Evolutionary conservation across 1,139 yeast species (phyloP), one percentile per base, ranked within the genome.

Genomic region (Pneumocystis sp.): DNA sequence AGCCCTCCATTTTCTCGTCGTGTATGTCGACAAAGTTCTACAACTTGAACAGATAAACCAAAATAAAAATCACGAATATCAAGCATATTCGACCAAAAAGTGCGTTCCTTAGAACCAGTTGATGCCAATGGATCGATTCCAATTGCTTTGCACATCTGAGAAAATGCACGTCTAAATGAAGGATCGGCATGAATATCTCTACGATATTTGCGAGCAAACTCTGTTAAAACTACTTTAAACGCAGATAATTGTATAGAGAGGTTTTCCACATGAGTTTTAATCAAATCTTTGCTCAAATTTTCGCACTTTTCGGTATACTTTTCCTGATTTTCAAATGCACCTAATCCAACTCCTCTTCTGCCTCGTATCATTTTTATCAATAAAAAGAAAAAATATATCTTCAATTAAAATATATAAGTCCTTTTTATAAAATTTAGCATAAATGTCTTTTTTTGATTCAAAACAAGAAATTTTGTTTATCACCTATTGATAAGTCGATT

Each of bases 81-180:
- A n/a, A 76, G 70, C 59, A 75, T 63, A 50, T 72, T 72, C 1
- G 78, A 74, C 78, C 79, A 76, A 56, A 50, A 50, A 12, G 17
- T 42, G 12, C 65, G 72, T 66, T 64, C 75, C 72, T 72, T 74
- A 68, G 72, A 77, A 63, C 80, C 77, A 56, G 80, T 73, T 50
- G 83, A 76, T 56, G 85, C 85, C 59, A 89, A 74, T 0, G 96
- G 93, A 72, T 89, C 96, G n/a, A 89, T 84, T 0, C 96, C 96
- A 25, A 88, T 85, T 71, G 86, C 84, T 31, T 81, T 79, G 71
- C 96, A 87, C 80, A 89, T 85, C 67, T 83, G 82, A 62, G 88
- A 83, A 75, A 89, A 89, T 72, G 86, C 85, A 37, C 81, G 77
- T 61, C 93, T 76, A 72, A 88, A 85, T 67, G 84, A 84, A 1